phyloP scores from a whole-genome alignment of 2,329 filamentous ascomycete genomes.

The Colletotrichum godetiae region DNA sequence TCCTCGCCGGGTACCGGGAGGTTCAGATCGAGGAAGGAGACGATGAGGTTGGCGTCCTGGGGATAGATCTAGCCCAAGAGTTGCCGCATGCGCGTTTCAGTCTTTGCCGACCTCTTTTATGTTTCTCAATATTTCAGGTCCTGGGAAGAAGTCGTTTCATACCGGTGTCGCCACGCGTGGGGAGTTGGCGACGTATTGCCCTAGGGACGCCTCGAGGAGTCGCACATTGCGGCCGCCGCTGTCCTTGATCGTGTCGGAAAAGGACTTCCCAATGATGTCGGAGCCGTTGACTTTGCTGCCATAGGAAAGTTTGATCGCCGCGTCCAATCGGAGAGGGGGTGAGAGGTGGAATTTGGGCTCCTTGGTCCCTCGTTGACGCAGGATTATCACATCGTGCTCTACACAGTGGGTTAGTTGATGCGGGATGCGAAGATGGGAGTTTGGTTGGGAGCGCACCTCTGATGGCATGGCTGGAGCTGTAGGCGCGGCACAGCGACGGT shows the following conservation, averaged over 20 bases:
- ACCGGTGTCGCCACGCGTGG: conserved; percentile 81
- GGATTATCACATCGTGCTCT: conserved; percentile 55
- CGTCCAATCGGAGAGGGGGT: conserved; percentile 45
- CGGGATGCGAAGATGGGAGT: too few species aligned
- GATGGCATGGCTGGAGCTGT: conserved; percentile 17
- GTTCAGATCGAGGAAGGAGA: conserved; percentile 81
- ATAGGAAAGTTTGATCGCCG: conserved; percentile 51
- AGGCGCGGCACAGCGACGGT: conserved; percentile 5
- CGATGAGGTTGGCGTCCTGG: conserved; percentile 79
- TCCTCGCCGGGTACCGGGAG: conserved; percentile 54
- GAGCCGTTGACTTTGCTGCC: conserved; percentile 60
- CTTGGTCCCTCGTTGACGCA: conserved; percentile 51
- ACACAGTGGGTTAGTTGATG: conserved; percentile 1
- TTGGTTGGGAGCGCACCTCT: background rate
- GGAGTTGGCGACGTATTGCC: conserved; percentile 77
- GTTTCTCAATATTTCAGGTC: background rate
- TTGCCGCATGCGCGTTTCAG: conserved; percentile 13
- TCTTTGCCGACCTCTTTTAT: background rate
- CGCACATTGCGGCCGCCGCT: conserved; percentile 62
- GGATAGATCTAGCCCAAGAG: conserved; percentile 64
- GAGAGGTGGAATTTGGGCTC: conserved; percentile 51
- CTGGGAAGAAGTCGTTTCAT: conserved; percentile 41
- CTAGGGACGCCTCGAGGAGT: conserved; percentile 74
- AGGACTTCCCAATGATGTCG: conserved; percentile 72
- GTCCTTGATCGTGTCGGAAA: conserved; percentile 69